A percentile compares a stretch with the other conserved stretches of the same genome.
Evolutionary conservation across 768 basidiomycete genomes (phyloP).

Genomic region (Punctularia strigosozonata): DNA sequence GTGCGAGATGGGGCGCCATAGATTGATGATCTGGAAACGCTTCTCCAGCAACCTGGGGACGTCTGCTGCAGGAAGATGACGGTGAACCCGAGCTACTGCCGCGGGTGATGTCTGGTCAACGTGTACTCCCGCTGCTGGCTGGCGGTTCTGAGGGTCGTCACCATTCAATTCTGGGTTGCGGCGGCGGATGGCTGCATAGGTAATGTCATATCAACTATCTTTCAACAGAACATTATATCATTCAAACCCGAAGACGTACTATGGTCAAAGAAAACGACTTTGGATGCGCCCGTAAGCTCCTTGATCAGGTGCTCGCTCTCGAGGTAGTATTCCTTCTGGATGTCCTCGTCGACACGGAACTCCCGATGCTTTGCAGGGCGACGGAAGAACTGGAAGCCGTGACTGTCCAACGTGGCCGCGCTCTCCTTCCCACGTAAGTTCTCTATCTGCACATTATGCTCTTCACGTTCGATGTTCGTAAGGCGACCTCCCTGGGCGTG

Average conservation of each 20-base stretch:
- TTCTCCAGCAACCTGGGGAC: constrained; percentile 24
- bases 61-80: constrained; percentile 29
- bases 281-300: constrained; percentile 44
- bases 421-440: constrained; percentile 42
- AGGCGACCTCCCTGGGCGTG: too few relatives aligned
- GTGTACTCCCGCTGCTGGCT: constrained; percentile 30
- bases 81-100: constrained; percentile 28
- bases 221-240: background rate
- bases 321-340: constrained; percentile 44
- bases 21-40: constrained; percentile 42
- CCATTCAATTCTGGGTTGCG: constrained; percentile 23
- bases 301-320: constrained; percentile 50
- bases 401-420: constrained; percentile 30
- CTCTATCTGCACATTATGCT: constrained; percentile 28
- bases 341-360: constrained; percentile 40
- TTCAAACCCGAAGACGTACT: constrained; percentile 26
- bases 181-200: constrained; percentile 28
- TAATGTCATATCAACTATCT: background rate
- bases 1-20: constrained; percentile 40
- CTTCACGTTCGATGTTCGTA: constrained; percentile 24
- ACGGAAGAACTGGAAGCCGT: constrained; percentile 37
- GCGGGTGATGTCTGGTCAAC: constrained; percentile 33
- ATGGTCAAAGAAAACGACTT: constrained; percentile 55
- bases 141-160: constrained; percentile 27
- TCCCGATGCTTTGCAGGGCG: constrained; percentile 29